A percentile compares a stretch with the other conserved stretches of the same genome.
phyloP scores from a whole-genome alignment of 2,329 filamentous ascomycete species.

The Cercospora brassicicola region DNA sequence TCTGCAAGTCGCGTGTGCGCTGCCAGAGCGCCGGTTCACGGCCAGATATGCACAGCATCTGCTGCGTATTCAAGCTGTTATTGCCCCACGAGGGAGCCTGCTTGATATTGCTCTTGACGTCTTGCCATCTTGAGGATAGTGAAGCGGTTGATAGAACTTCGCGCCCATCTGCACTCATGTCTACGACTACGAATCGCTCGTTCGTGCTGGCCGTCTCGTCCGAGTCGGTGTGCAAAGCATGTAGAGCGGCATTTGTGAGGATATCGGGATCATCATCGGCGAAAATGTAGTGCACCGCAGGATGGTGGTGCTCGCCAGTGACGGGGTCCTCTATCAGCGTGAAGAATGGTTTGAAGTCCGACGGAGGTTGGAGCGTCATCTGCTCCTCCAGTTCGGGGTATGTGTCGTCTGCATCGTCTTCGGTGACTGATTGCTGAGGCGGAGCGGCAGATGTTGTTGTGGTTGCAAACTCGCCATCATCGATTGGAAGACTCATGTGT shows the following conservation, averaged over 20 bases:
- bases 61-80: conserved; percentile 42
- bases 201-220: conserved; percentile 26
- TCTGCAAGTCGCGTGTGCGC: conserved; percentile 35
- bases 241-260: conserved; percentile 65
- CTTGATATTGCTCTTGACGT: conserved; percentile 55
- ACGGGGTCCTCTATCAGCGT: conserved; percentile 75
- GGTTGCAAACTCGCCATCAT: conserved; percentile 18
- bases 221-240: conserved; percentile 46
- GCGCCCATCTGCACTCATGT: conserved; percentile 50
- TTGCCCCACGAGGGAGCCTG: conserved; percentile 66
- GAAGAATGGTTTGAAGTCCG: conserved; percentile 76
- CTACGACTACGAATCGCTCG: conserved; percentile 60
- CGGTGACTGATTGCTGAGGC: background rate
- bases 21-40: conserved; percentile 29
- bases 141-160: conserved; percentile 69
- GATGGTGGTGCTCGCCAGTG: conserved; percentile 76
- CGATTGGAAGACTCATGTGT: conserved; percentile 14
- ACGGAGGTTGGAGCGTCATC: conserved; percentile 32
- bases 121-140: conserved; percentile 72
- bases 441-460: background rate
- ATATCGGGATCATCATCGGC: conserved; percentile 82
- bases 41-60: conserved; percentile 66
- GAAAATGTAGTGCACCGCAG: conserved; percentile 88
- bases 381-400: conserved; percentile 26
- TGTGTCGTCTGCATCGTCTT: conserved; percentile 22